phyloP scores from a whole-genome alignment of 139 green algal species.

The Dunaliella primolecta region DNA sequence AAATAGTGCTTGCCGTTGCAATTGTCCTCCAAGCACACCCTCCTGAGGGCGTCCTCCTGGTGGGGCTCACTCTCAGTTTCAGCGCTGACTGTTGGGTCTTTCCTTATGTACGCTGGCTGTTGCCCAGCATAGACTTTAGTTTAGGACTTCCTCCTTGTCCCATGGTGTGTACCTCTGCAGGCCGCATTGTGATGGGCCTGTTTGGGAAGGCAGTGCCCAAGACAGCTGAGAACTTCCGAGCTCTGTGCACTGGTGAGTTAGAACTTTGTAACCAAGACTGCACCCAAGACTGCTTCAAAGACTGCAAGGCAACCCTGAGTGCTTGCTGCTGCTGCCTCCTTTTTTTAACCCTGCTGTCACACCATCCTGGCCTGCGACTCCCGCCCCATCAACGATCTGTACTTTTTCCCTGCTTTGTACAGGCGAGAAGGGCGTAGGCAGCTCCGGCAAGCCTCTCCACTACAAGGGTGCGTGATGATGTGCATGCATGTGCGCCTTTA shows the following conservation, averaged over 20 bases:
- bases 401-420: no score
- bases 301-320: background rate
- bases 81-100: no score
- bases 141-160: no score
- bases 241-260: slow-evolving; percentile 31
- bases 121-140: no score
- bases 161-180: no score
- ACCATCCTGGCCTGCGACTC: no score
- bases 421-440: slow-evolving; percentile 61
- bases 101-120: no score
- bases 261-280: background rate
- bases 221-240: slow-evolving; percentile 85
- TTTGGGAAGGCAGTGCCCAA: slow-evolving; percentile 82
- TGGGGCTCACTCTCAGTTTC: no score
- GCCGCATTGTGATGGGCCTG: slow-evolving; percentile 80
- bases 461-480: slow-evolving; percentile 19
- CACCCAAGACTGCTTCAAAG: background rate
- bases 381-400: background rate
- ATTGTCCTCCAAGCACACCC: background rate
- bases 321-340: no score
- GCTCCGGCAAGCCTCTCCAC: slow-evolving; percentile 57
- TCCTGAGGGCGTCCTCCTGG: no score
- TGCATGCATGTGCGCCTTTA: slow-evolving; percentile 1
- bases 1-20: background rate
- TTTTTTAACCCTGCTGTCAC: no score